These are phyloP conservation scores for Lepidium campestre DNA, from an alignment of 441 rosid genomes.

Conservation along the genomic window DNA sequence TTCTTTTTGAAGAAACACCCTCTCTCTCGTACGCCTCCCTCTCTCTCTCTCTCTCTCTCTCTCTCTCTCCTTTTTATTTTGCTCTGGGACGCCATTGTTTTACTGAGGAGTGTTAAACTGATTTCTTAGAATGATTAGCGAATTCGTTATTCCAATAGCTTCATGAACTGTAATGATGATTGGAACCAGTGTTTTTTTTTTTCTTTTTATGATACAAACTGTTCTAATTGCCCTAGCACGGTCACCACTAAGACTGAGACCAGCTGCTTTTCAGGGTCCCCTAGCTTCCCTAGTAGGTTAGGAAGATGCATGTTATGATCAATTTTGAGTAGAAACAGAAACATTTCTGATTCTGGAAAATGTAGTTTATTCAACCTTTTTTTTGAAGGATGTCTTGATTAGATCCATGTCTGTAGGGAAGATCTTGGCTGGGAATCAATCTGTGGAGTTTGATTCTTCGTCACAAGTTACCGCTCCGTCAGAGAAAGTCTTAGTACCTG, in stretches of 20 bases:
- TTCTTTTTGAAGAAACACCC: conserved; percentile 39
- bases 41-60: neutral
- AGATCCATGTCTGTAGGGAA: conserved; percentile 68
- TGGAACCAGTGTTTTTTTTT: neutral
- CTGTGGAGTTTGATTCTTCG: conserved; percentile 44
- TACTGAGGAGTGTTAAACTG: neutral
- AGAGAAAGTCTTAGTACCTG: conserved; percentile 65
- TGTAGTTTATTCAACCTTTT: neutral
- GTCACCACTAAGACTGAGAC: neutral
- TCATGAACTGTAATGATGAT: neutral
- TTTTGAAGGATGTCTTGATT: conserved; percentile 25
- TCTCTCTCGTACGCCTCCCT: conserved; percentile 44
- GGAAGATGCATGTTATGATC: neutral
- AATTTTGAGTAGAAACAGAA: neutral
- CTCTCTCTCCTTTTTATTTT: neutral
- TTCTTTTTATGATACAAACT: neutral
- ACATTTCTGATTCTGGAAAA: neutral
- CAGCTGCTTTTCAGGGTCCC: neutral
- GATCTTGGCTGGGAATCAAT: conserved; percentile 60
- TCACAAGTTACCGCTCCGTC: conserved; percentile 47
- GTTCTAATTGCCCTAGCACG: neutral
- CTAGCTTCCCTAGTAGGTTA: neutral
- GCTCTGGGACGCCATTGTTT: neutral
- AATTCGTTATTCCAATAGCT: neutral
- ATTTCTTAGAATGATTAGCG: neutral